A percentile compares a stretch with the other conserved stretches of the same genome.
These are phyloP conservation scores for Aspergillus sp. DNA, from an alignment of 2,329 filamentous ascomycete species.

Conservation along the genomic window DNA sequence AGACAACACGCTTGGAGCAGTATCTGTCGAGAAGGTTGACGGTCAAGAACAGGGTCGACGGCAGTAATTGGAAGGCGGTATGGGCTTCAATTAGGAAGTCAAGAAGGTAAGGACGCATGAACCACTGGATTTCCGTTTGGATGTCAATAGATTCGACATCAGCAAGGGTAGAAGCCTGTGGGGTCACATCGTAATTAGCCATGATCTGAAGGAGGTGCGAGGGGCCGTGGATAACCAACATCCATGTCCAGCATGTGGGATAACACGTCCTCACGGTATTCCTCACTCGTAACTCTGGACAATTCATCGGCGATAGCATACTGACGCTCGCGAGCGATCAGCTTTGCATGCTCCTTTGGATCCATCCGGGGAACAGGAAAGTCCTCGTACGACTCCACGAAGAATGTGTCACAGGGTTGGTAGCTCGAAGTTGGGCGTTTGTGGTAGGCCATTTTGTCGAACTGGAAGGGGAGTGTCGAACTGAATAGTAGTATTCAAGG, in stretches of 20 bases:
- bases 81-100: constrained; percentile 98
- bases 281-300: constrained; percentile 78
- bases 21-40: constrained; percentile 97
- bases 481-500: constrained; percentile 25
- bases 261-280: constrained; percentile 93
- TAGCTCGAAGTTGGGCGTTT: constrained; percentile 53
- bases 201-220: not conserved
- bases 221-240: constrained; percentile 42
- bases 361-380: constrained; percentile 56
- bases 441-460: constrained; percentile 56
- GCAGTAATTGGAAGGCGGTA: constrained; percentile 87
- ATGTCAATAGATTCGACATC: constrained; percentile 98
- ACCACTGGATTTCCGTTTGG: constrained; percentile 99
- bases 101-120: constrained; percentile 96
- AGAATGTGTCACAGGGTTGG: constrained; percentile 68
- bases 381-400: constrained; percentile 62
- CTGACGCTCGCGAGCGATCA: constrained; percentile 78
- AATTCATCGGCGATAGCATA: constrained; percentile 87
- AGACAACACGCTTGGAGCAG: constrained; percentile 95
- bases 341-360: constrained; percentile 72
- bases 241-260: constrained; percentile 96
- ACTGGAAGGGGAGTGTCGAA: constrained; percentile 22
- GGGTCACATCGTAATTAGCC: constrained; percentile 25
- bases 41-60: constrained; percentile 92
- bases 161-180: constrained; percentile 77